Base-by-base conservation (phyloP, 164 flowering plant species). In the Aristolochia contorta region DNA sequence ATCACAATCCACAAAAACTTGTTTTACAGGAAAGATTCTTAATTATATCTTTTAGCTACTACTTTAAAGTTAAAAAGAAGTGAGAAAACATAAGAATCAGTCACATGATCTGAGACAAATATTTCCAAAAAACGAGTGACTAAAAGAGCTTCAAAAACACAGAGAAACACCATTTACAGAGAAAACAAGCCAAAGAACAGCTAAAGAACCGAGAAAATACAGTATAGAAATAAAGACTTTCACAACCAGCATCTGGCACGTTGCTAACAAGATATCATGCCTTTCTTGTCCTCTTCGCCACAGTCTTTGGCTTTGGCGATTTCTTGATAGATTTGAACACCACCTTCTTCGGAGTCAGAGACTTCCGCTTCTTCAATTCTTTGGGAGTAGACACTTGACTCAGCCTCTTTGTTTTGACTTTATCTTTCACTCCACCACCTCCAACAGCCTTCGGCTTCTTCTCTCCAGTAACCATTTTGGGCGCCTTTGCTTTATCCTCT, bases 351-450 rank as follows among this genome's bases (percentile, higher is more conserved):
- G 62, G 54, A 52, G 50, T 60, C 22, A 48, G 1, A 23, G 45
- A 20, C 45, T 56, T 56, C 20, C 6, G 25, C 49, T 27, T 47
- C 49, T 37, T 41, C 54, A 27, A 23, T 23, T 4, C 52, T 3
- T 10, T 47, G 4, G 41, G 62, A 20, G 33, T 60, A 18, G 15
- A 15, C 16, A 18, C 30, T 32, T 47, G 53, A 30, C 33, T 47
- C 62, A 60, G 22, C 41, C 21, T 27, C 37, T 60, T 60, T 16
- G 22, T 25, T 37, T 60, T 60, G 6, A 12, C 22, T 12, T 47
- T 25, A 14, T 9, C 41, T 43, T 60, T 60, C 6, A 43, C 41
- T 0, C 12, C 58, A 12, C n/a, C 61, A 16, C 30, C 56, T 5
- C 30, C 16, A 16, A 27, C 20, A 0, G 46, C 18, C 56, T 50